Evolutionary conservation across 176 grass and related monocot species (phyloP).

Genomic region (Microstegium vimineum): DNA sequence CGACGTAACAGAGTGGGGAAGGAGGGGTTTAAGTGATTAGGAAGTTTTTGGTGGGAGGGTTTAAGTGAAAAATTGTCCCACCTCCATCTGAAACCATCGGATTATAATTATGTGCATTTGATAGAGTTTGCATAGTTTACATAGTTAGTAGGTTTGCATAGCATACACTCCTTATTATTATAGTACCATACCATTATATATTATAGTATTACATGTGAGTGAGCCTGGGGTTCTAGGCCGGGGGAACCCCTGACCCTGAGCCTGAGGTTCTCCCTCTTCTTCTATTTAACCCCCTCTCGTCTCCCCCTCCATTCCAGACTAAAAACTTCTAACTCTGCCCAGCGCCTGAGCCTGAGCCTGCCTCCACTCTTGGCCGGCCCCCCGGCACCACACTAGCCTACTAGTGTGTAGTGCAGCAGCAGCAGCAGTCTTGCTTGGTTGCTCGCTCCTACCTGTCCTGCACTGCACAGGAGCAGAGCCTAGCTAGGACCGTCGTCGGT

Average conservation of each 20-base stretch:
- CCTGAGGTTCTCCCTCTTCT: no score
- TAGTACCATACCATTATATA: no score
- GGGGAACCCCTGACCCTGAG: no score
- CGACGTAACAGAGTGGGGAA: no score
- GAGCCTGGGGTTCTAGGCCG: not conserved
- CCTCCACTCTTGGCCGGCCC: not conserved
- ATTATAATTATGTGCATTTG: no score
- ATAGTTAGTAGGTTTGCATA: no score
- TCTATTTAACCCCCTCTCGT: conserved; percentile 31
- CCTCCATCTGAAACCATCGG: no score
- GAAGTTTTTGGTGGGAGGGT: no score
- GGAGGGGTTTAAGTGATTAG: no score
- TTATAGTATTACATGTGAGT: not conserved
- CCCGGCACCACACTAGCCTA: not conserved
- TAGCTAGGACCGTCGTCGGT: not conserved
- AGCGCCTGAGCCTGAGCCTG: not conserved
- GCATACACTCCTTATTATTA: no score
- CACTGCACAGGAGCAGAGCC: not conserved
- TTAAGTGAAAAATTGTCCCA: no score
- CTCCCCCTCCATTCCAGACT: not conserved
- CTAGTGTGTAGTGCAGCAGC: not conserved
- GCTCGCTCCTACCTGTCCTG: not conserved
- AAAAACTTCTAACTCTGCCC: not conserved
- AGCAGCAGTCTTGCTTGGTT: not conserved
- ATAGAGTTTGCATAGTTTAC: no score